Evolutionary conservation across 768 basidiomycete genomes (phyloP).

Genomic region (Cystofilobasidium bisporidii): DNA sequence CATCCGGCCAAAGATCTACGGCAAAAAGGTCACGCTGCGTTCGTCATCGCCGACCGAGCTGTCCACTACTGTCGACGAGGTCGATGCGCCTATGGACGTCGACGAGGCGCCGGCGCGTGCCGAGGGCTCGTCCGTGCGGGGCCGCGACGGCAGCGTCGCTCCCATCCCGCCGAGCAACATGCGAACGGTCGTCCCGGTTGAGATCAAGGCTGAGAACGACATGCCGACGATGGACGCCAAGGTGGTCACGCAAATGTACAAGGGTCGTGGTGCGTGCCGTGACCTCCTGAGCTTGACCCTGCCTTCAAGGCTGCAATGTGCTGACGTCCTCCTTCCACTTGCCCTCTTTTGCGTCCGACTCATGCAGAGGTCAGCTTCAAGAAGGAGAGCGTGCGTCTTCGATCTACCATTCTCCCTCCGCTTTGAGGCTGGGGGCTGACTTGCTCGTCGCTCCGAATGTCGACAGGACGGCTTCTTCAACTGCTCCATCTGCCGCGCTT

Average conservation of each 20-base stretch:
- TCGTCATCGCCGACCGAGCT: not conserved
- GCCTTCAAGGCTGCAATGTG: too few relatives aligned
- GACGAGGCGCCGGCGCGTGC: not conserved
- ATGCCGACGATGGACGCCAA: not conserved
- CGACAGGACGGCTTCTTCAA: not conserved
- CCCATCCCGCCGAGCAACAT: constrained; percentile 2
- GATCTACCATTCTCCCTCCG: too few relatives aligned
- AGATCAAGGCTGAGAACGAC: not conserved
- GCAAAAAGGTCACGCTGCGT: not conserved
- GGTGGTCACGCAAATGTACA: not conserved
- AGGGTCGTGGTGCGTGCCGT: not conserved
- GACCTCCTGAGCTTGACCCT: too few relatives aligned
- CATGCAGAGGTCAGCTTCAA: not conserved
- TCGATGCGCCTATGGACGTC: not conserved
- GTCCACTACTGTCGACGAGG: not conserved
- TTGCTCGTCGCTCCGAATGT: not conserved
- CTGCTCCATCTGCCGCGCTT: not conserved
- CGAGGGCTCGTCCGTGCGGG: not conserved
- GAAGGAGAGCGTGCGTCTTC: not conserved
- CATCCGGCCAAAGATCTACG: not conserved
- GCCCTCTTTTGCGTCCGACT: not conserved
- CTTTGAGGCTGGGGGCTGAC: too few relatives aligned
- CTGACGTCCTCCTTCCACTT: too few relatives aligned
- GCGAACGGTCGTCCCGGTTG: not conserved
- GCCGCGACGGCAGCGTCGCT: not conserved